Evolutionary conservation across 306 rosid species (phyloP).

Genomic region (Arachis hypogaea): DNA sequence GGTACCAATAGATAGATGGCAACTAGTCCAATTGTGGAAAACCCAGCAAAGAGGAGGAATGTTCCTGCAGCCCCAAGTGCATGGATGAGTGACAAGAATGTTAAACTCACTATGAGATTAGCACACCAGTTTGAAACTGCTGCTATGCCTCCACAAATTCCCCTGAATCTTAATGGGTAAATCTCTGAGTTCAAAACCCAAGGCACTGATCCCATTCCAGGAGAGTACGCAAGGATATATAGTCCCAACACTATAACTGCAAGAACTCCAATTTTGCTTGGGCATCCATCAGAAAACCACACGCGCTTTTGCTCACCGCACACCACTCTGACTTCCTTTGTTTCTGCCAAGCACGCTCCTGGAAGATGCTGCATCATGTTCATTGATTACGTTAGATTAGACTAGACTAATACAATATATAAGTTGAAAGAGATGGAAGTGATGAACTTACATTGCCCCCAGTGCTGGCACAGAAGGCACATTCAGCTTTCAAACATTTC

Average conservation of each 20-base stretch:
- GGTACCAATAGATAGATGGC: constrained; percentile 63
- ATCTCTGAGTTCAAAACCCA: constrained; percentile 91
- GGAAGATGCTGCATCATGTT: constrained; percentile 50
- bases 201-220: constrained; percentile 85
- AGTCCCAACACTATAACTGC: constrained; percentile 66
- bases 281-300: constrained; percentile 79
- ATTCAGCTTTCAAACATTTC: constrained; percentile 55
- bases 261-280: constrained; percentile 65
- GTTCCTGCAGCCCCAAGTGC: constrained; percentile 64
- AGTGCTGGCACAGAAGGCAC: constrained; percentile 65
- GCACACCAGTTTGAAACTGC: constrained; percentile 80
- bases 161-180: constrained; percentile 76
- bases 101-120: constrained; percentile 67
- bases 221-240: constrained; percentile 68
- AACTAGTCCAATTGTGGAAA: constrained; percentile 54
- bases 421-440: no score
- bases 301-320: constrained; percentile 50
- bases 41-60: constrained; percentile 71
- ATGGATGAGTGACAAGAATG: constrained; percentile 64
- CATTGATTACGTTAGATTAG: no score
- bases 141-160: constrained; percentile 83
- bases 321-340: constrained; percentile 31
- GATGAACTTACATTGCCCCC: constrained; percentile 44
- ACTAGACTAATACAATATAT: neutral
- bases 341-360: constrained; percentile 68